These are phyloP conservation scores for Picochlorum sp. DNA, from an alignment of 139 green algal species.

Conservation along the genomic window DNA sequence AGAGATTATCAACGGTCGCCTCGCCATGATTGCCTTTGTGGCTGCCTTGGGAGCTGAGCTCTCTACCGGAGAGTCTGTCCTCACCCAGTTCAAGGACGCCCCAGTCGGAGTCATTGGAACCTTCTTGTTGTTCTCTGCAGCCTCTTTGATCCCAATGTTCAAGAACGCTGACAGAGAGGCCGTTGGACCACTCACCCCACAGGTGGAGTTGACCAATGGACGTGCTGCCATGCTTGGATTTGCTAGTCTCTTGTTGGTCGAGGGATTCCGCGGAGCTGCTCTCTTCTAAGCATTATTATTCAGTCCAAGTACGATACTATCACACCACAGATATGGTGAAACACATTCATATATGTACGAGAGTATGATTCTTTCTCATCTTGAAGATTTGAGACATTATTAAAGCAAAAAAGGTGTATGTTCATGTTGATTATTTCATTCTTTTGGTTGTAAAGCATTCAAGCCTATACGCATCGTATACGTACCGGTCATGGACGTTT, in stretches of 20 bases:
- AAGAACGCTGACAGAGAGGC: conserved; percentile 15
- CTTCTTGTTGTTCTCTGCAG: conserved; percentile 16
- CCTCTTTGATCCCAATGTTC: conserved; percentile 14
- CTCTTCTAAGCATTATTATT: conserved; percentile 21
- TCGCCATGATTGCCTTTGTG: conserved; percentile 50
- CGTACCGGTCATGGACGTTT: too few relatives aligned
- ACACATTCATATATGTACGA: not conserved
- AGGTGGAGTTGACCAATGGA: conserved; percentile 28
- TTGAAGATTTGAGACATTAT: not conserved
- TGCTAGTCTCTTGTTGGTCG: conserved; percentile 22
- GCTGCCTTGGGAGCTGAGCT: conserved; percentile 34
- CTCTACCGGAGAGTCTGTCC: conserved; percentile 26
- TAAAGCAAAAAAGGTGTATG: too few relatives aligned
- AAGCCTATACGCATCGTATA: too few relatives aligned
- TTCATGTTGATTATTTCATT: too few relatives aligned
- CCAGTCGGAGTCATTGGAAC: conserved; percentile 25
- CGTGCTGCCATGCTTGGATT: conserved; percentile 51
- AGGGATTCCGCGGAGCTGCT: conserved; percentile 19
- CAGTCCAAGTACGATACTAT: not conserved
- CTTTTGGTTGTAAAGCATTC: too few relatives aligned
- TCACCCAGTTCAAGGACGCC: conserved; percentile 24
- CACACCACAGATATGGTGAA: too few relatives aligned
- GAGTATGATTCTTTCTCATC: conserved; percentile 2
- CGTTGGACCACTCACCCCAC: conserved; percentile 25
- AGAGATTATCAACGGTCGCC: conserved; percentile 48